These are phyloP conservation scores for Botryotinia convoluta DNA, from an alignment of 2,329 filamentous ascomycete genomes.

Conservation along the genomic window DNA sequence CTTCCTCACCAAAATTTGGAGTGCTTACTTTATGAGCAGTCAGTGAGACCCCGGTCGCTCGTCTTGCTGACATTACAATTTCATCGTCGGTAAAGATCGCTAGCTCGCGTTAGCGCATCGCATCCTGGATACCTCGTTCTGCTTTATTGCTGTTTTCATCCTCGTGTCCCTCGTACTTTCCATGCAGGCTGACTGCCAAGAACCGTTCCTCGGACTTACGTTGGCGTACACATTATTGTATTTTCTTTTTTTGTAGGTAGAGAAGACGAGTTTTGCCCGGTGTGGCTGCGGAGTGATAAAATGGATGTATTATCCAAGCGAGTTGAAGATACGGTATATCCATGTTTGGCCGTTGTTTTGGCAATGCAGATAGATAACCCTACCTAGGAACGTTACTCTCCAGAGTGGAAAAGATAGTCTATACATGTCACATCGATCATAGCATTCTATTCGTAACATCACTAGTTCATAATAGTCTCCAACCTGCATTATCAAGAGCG, in stretches of 20 bases:
- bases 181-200: slow-evolving; percentile 28
- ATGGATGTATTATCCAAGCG: background rate
- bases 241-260: background rate
- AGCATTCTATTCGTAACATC: background rate
- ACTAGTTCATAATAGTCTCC: background rate
- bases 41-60: slow-evolving; percentile 7
- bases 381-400: background rate
- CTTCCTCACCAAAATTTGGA: slow-evolving; percentile 26
- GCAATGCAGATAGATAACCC: background rate
- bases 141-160: slow-evolving; percentile 8
- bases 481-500: background rate
- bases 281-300: background rate
- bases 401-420: background rate
- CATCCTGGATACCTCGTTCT: background rate
- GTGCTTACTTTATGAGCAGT: slow-evolving; percentile 18
- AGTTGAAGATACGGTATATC: slow-evolving; percentile 1
- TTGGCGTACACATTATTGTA: background rate
- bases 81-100: slow-evolving; percentile 19
- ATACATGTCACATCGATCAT: background rate
- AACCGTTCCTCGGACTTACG: slow-evolving; percentile 16
- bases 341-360: background rate
- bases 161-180: slow-evolving; percentile 14
- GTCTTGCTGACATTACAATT: slow-evolving; percentile 24
- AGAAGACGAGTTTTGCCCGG: background rate
- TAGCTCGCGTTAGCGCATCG: background rate